A percentile compares a stretch with the other conserved stretches of the same genome.
Evolutionary conservation across 2,329 filamentous ascomycete species (phyloP).

Genomic region (Fusarium nanum): DNA sequence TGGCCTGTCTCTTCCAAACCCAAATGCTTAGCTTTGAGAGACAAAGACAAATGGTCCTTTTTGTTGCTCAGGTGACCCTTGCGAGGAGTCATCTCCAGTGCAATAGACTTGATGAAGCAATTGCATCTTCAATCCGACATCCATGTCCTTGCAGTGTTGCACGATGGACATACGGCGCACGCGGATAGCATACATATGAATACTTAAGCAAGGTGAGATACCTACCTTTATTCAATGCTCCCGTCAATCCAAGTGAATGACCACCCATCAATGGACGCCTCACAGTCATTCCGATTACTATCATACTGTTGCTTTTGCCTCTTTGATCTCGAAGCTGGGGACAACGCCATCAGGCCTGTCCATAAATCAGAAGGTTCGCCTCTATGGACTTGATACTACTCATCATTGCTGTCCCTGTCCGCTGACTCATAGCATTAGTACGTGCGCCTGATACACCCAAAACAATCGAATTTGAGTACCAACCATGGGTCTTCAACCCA

Average conservation of each 20-base stretch:
- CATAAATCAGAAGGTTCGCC: background rate
- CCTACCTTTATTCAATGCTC: background rate
- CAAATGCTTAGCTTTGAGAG: background rate
- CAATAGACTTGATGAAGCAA: background rate
- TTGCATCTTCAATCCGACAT: background rate
- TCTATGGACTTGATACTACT: background rate
- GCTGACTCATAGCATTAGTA: background rate
- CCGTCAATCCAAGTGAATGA: background rate
- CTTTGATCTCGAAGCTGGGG: constrained; percentile 15
- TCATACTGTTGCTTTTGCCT: constrained; percentile 12
- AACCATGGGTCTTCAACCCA: constrained; percentile 13
- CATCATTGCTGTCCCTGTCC: background rate
- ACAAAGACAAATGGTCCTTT: background rate
- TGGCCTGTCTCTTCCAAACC: background rate
- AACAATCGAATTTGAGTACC: background rate
- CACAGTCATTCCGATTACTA: background rate
- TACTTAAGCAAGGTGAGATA: background rate
- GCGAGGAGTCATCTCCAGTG: background rate
- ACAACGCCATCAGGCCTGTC: background rate
- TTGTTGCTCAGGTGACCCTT: background rate
- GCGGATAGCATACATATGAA: background rate
- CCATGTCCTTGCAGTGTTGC: background rate
- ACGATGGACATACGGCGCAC: background rate
- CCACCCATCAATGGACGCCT: constrained; percentile 1
- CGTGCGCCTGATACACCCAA: background rate